phyloP scores from a whole-genome alignment of 164 flowering plant species.

The Stephania japonica region DNA sequence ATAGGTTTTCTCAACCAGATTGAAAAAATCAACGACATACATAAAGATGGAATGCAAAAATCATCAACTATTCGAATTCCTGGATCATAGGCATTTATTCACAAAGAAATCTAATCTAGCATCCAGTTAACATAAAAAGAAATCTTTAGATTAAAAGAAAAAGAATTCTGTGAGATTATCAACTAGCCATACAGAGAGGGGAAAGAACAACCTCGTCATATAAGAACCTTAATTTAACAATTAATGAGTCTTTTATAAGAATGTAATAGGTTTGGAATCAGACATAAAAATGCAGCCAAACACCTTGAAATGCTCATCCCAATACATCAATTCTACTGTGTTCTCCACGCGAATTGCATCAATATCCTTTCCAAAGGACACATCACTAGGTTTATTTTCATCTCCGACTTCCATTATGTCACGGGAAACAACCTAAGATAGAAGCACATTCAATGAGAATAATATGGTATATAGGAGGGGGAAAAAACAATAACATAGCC shows the following conservation, averaged over 20 bases:
- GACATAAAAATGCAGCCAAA: not conserved
- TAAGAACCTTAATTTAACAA: not conserved
- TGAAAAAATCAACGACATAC: not conserved
- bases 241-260: not conserved
- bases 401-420: conserved; percentile 17
- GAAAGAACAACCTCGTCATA: not conserved
- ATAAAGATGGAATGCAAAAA: not conserved
- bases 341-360: not conserved
- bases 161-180: not conserved
- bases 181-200: not conserved
- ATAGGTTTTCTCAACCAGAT: not conserved
- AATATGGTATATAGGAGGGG: not conserved
- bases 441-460: too few relatives aligned
- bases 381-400: conserved; percentile 9
- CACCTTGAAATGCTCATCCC: conserved; percentile 7
- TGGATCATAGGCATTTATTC: not conserved
- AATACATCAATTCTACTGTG: not conserved
- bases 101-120: not conserved
- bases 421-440: conserved; percentile 16
- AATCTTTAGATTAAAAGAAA: not conserved
- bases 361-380: not conserved
- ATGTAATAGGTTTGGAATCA: not conserved
- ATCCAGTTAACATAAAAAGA: not conserved
- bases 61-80: not conserved
- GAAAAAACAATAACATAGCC: not conserved